Base-by-base conservation (phyloP, 2,329 filamentous ascomycete genomes). In the Verticillium dahliae region DNA sequence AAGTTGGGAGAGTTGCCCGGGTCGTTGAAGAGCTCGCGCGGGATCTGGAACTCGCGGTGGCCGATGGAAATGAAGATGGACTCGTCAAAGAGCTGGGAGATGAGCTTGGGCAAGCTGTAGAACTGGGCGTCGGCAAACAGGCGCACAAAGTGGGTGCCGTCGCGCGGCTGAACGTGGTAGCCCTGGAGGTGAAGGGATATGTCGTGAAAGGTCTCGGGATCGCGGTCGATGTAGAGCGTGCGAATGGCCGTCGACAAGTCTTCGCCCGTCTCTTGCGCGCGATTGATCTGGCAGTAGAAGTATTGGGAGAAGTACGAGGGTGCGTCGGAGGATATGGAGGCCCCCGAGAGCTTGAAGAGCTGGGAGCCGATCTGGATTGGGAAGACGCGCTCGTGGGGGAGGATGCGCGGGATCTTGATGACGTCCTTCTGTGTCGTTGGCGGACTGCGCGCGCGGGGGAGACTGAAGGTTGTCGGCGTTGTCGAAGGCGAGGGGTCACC, bases 291-390 rank as follows among this genome's bases (percentile, higher is more conserved):
- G 69, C 91, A 90, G 67, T 88, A 83, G 75, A 98, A 98, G 78
- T 95, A 97, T 68, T 92, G 89, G 22, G 94, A 96, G 77, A 98
- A 97, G 75, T 97, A 97, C 58, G 93, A 97, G 62, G 94, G 94
- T 70, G 92, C 94, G 75, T 91, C 89, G 50, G 87, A 91, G 15
- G 87, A 90, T 57, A 91, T 78, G 2, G 88, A 90, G 22, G 88
- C 88, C 34, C 89, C 89, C 1, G 88, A 91, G 59, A 91, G 80
- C 72, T 90, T 87, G 69, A 91, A 91, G 59, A 91, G 76, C 74
- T 89, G 85, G 15, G 85, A 84, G 18, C 89, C 88, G 67, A 91
- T 89, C 74, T 91, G 89, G 63, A 91, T 88, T 2, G 88, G 88
- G 65, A 91, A 91, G 18, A 91, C 88, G 68, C 88, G 87, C 70